A percentile compares a stretch with the other conserved stretches of the same genome.
phyloP scores from a whole-genome alignment of 129 eudicot species.

The Apium graveolens region DNA sequence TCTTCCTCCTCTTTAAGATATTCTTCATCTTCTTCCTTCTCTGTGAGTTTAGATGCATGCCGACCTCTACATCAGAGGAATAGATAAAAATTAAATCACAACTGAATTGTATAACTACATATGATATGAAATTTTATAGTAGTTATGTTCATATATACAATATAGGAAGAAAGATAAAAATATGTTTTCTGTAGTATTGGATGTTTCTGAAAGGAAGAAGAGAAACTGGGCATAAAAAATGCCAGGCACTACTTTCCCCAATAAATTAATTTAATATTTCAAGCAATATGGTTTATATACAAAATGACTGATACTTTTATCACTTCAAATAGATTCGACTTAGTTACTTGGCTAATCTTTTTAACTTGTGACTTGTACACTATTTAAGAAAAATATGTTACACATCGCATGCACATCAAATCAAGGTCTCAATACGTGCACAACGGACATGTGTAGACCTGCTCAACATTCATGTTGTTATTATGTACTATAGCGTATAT shows the following conservation, averaged over 20 bases:
- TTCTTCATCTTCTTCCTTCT: constrained; percentile 97
- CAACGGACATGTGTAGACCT: neutral
- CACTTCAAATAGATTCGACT: neutral
- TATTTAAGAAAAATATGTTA: neutral
- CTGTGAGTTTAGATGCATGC: constrained; percentile 97
- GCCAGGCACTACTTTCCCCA: neutral
- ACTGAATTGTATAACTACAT: neutral
- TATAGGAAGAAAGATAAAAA: neutral
- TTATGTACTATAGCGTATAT: neutral
- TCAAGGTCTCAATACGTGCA: neutral
- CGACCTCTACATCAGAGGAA: constrained; percentile 59
- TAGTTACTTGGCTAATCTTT: neutral
- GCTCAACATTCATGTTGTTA: neutral
- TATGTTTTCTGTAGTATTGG: neutral
- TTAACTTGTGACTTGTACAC: neutral
- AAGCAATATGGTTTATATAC: neutral
- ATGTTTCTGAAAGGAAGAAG: too few relatives aligned
- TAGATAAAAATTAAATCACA: neutral
- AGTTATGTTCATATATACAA: neutral
- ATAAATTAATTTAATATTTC: neutral
- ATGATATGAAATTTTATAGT: neutral
- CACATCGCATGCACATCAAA: neutral
- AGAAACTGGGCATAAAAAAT: neutral
- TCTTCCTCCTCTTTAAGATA: constrained; percentile 96
- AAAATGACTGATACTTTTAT: neutral